Percentiles rank a stretch among this genome's conserved stretches.
Conservation (phyloP, 306 rosid species). For the Arachis hypogaea region DNA sequence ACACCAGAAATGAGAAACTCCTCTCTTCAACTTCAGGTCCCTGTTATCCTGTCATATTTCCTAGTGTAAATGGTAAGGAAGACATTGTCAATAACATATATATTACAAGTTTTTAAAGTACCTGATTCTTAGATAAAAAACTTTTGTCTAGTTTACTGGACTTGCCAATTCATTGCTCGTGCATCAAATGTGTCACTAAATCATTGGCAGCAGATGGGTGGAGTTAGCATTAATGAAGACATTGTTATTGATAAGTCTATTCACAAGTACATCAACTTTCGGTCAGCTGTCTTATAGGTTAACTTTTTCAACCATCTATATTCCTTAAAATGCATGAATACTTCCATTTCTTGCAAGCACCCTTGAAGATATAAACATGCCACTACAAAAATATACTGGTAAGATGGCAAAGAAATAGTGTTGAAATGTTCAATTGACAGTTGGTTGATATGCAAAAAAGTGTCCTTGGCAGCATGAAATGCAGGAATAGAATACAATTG, state of each 20-base stretch:
- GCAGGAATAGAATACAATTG: not conserved
- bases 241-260: constrained; percentile 80
- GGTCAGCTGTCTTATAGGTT: constrained; percentile 88
- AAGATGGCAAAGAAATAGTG: constrained; percentile 1
- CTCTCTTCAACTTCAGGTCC: constrained; percentile 99
- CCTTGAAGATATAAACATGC: constrained; percentile 7
- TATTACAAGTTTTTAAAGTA: constrained; percentile 11
- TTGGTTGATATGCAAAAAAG: not conserved
- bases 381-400: constrained; percentile 22
- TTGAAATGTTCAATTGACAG: constrained; percentile 8
- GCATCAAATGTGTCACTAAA: constrained; percentile 79
- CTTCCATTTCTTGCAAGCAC: constrained; percentile 19
- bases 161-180: constrained; percentile 85
- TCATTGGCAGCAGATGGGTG: constrained; percentile 96
- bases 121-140: constrained; percentile 22
- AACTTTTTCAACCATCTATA: constrained; percentile 18
- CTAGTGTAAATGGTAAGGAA: constrained; percentile 87
- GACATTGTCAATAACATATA: constrained; percentile 19
- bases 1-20: constrained; percentile 92
- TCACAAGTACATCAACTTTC: constrained; percentile 82
- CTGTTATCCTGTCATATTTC: constrained; percentile 96
- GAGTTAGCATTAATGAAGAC: constrained; percentile 80
- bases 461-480: constrained; percentile 19
- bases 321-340: constrained; percentile 7
- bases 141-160: constrained; percentile 79